Conservation (phyloP, 805 yeast genomes). For the Suhomyces sp. region DNA sequence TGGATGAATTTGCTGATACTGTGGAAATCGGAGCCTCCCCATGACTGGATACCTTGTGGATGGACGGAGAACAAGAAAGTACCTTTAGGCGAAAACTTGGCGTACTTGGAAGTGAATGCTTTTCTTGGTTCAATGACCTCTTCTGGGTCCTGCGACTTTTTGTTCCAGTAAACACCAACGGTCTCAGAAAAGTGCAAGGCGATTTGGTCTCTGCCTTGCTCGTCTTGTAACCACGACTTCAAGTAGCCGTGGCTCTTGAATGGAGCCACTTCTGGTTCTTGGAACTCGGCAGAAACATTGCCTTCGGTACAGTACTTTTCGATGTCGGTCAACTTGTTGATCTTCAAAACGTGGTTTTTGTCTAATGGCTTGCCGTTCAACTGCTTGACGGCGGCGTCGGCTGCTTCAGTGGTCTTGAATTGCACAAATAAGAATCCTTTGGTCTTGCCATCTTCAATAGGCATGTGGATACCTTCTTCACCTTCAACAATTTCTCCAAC, state of each 20-base stretch:
- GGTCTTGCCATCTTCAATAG: constrained; percentile 73
- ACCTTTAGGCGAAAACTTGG: constrained; percentile 92
- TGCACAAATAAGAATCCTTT: constrained; percentile 87
- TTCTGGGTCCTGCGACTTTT: constrained; percentile 69
- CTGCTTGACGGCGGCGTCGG: constrained; percentile 73
- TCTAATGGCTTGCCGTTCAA: constrained; percentile 90
- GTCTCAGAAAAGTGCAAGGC: constrained; percentile 73
- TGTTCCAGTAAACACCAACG: constrained; percentile 86
- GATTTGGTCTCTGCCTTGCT: constrained; percentile 86
- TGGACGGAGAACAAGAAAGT: constrained; percentile 82
- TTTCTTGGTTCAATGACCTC: constrained; percentile 73
- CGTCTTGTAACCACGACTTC: constrained; percentile 88
- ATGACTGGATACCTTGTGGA: constrained; percentile 90
- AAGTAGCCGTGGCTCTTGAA: constrained; percentile 77
- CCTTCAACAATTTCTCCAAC: constrained; percentile 68
- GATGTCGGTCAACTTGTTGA: constrained; percentile 79
- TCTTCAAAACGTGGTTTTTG: constrained; percentile 83
- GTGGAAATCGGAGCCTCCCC: constrained; percentile 87
- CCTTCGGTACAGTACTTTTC: constrained; percentile 73
- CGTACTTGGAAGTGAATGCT: constrained; percentile 84
- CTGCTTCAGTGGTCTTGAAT: constrained; percentile 63
- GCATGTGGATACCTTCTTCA: constrained; percentile 73
- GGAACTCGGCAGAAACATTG: constrained; percentile 57
- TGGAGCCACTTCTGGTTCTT: constrained; percentile 69
- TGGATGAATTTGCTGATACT: constrained; percentile 78